Evolutionary conservation across 2,329 filamentous ascomycete species (phyloP), one percentile per base, ranked within the genome.

Genomic region (Fusarium devonianum): DNA sequence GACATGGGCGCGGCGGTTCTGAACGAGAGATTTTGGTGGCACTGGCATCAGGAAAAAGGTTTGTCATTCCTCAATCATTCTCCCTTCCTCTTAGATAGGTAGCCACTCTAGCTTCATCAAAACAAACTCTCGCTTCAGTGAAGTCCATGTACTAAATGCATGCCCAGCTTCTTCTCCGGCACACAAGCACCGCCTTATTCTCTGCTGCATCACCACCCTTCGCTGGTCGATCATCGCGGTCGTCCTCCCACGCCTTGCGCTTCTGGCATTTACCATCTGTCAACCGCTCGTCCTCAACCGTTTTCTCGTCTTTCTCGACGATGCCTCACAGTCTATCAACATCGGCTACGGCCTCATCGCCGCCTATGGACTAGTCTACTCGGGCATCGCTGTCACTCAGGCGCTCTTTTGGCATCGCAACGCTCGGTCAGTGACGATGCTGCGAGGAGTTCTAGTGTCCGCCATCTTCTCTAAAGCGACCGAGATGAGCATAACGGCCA

Each of bases 241-340:
- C 17, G 50, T 73, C 16, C 34, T 66, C 5, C 71, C 71, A 14
- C 63, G 69, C 9, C 47, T 73, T 13, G 62, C 56, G 7, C 64
- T 71, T 16, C 50, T 74, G 14, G 67, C 58, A 19, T 73, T 74
- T 52, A 71, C 67, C 19, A 65, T 73, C 19, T 71, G 67, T 45
- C 72, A 74, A 44, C 70, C 72, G 5, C 62, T 74, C 21, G 46
- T 72, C n/a, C 56, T 74, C 42, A 67, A 65, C 25, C 62, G 65
- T 7, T 65, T 73, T 19, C 65, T 74, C 18, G 25, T 58, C 6
- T 71, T 70, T 33, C 63, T 71, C 30, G 57, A 65, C 35, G 56
- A 67, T 42, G 22, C 47, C 5, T 46, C 55, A 11, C 62, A 67
- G 25, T 22, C 62, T 10, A 47, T 48, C 22, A 60, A 57, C 17